phyloP scores from a whole-genome alignment of 331 rosid genomes.

The Erythrophleum ivorense region DNA sequence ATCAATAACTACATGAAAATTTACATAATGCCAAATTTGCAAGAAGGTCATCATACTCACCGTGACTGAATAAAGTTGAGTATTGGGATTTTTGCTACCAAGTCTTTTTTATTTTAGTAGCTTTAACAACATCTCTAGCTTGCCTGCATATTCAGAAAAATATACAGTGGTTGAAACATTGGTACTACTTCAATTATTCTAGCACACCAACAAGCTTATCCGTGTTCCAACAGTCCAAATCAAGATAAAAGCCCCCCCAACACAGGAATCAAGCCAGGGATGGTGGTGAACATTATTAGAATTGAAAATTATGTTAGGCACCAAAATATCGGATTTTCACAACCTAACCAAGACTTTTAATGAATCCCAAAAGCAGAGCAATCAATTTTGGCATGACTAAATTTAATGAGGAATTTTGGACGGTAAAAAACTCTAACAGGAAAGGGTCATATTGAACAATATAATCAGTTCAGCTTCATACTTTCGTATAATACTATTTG shows the following conservation, averaged over 20 bases:
- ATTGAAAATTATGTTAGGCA: constrained; percentile 19
- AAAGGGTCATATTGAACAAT: not conserved
- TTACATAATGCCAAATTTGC: constrained; percentile 1
- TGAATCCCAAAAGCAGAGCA: not conserved
- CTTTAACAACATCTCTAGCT: constrained; percentile 77
- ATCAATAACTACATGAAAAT: not conserved
- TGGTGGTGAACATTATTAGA: constrained; percentile 4
- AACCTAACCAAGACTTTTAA: not conserved
- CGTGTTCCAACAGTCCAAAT: not conserved
- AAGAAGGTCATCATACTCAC: constrained; percentile 46
- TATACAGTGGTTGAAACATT: constrained; percentile 23
- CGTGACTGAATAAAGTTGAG: constrained; percentile 73
- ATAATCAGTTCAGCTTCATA: not conserved
- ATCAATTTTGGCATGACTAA: not conserved
- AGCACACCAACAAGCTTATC: constrained; percentile 18
- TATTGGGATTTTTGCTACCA: constrained; percentile 68
- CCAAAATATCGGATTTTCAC: constrained; percentile 10
- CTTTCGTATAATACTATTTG: not conserved
- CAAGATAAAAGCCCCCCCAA: constrained; percentile 22
- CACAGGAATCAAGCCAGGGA: constrained; percentile 2
- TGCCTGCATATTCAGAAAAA: constrained; percentile 55
- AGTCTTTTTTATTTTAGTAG: constrained; percentile 65
- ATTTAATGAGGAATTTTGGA: constrained; percentile 11
- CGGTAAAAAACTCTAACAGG: not conserved
- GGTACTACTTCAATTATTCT: constrained; percentile 20